phyloP scores from a whole-genome alignment of 1,139 yeast species.

The Candida frijolesensis region DNA sequence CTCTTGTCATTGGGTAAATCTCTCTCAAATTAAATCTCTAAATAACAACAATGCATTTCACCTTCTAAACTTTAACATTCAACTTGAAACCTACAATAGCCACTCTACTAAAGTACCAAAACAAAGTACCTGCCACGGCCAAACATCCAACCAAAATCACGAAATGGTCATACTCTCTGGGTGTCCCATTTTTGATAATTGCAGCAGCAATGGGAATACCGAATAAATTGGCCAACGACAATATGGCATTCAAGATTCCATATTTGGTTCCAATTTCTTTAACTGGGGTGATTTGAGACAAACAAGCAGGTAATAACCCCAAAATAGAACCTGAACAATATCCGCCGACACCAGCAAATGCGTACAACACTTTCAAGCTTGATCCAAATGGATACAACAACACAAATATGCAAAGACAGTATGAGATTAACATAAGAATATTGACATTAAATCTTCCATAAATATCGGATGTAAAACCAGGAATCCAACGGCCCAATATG shows the following conservation, averaged over 20 bases:
- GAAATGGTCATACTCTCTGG: conserved; percentile 34
- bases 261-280: conserved; percentile 44
- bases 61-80: conserved; percentile 29
- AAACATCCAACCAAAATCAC: conserved; percentile 38
- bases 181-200: conserved; percentile 38
- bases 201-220: conserved; percentile 50
- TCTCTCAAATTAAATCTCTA: not conserved
- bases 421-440: conserved; percentile 36
- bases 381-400: conserved; percentile 46
- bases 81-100: conserved; percentile 34
- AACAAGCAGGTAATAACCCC: conserved; percentile 43
- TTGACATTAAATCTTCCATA: conserved; percentile 44
- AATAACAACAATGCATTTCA: not conserved
- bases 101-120: conserved; percentile 38
- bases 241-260: conserved; percentile 40
- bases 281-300: conserved; percentile 41
- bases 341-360: conserved; percentile 40
- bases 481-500: conserved; percentile 39
- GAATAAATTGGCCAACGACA: conserved; percentile 42
- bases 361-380: conserved; percentile 31
- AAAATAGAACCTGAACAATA: conserved; percentile 33
- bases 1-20: too few species aligned
- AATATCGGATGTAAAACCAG: conserved; percentile 40
- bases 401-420: conserved; percentile 32
- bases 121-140: conserved; percentile 28